Evolutionary conservation across 257 asterid species (phyloP), one percentile per base, ranked within the genome.

Genomic region (Lavandula angustifolia): DNA sequence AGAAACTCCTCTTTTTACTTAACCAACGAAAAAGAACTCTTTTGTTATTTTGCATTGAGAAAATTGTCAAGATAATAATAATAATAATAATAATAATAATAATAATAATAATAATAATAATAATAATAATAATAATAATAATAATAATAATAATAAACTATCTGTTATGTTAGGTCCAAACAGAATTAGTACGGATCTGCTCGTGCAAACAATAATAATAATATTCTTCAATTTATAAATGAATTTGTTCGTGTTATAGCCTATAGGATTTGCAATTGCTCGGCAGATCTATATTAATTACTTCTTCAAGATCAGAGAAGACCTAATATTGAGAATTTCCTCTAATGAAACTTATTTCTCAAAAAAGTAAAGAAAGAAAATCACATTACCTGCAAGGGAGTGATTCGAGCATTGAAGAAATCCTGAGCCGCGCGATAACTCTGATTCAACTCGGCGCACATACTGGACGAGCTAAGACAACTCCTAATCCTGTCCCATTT

Each of bases 401-500:
- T 81, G 70, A 91, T 82, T 52, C 55, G 90, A 4, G 96, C 96
- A 74, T 85, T 76, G 76, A 91, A 91, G 80, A 91, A 91, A 86
- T 91, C 96, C 77, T 86, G 98, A 59, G 98, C 95, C 90, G 81
- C 82, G 1, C 80, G 64, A 35, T 86, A 91, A 33, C 82, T 91
- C 82, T 91, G 96, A 42, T 83, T 91, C 78, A 91, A 50, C 79
- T 85, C 86, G 13, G 79, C 80, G 47, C 98, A 91, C 81, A 73
- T 79, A 12, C 68, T 78, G 1, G 85, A 60, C n/a, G 94, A 82
- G 71, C 96, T 86, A 22, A 91, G 85, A 54, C 98, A 91, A 4
- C 66, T 66, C 53, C 84, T 70, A 14, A 91, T 86, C 78, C 91
- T 63, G n/a, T 91, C 98, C 98, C 98, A 91, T 73, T 88, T 88